phyloP scores from a whole-genome alignment of 495 filamentous ascomycete species.

The Neurospora sp. region DNA sequence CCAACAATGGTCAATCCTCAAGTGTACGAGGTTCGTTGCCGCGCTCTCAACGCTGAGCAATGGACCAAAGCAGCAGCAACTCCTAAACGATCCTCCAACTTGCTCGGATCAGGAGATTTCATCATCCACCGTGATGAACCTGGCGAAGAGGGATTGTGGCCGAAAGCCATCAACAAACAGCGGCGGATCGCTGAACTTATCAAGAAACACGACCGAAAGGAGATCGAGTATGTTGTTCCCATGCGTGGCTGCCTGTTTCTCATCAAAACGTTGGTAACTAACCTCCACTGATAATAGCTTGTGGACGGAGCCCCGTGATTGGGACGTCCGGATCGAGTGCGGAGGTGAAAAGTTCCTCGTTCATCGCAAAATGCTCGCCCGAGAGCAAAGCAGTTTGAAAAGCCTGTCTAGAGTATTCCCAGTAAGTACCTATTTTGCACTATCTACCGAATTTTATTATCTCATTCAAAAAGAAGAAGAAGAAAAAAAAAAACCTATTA shows the following conservation, averaged over 20 bases:
- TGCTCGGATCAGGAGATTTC: background rate
- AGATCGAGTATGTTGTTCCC: background rate
- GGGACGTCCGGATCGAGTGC: slow-evolving; percentile 13
- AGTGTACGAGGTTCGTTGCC: background rate
- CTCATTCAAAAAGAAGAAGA: background rate
- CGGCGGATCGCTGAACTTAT: background rate
- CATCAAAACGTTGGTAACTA: background rate
- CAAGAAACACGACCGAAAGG: background rate
- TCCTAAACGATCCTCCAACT: background rate
- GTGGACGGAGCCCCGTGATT: background rate
- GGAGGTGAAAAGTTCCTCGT: slow-evolving; percentile 1
- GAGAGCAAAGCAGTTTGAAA: background rate
- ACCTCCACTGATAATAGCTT: background rate
- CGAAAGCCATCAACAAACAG: background rate
- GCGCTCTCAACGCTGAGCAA: background rate
- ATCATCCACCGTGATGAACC: background rate
- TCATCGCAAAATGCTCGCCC: background rate
- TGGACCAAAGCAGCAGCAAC: background rate
- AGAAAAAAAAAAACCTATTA: no score
- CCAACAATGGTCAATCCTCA: background rate
- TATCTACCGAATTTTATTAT: background rate
- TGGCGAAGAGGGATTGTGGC: background rate
- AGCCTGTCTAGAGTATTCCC: background rate
- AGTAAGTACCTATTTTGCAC: background rate
- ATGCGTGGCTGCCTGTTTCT: background rate